These are phyloP conservation scores for Helenozyma rhizophorensis DNA, from an alignment of 805 yeast species.

Conservation along the genomic window DNA sequence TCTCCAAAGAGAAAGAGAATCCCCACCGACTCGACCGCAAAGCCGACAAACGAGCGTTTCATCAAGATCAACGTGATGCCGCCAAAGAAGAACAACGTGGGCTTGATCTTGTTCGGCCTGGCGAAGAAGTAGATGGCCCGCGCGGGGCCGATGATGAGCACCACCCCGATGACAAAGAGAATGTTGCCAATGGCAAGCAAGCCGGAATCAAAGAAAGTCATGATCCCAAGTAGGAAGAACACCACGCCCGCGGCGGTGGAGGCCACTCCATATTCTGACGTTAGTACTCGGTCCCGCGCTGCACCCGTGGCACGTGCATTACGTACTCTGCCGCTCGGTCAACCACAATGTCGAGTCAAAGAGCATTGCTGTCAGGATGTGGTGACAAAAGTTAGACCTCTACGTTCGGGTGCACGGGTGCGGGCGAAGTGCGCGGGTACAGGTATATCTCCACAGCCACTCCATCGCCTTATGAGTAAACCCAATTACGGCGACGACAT, in stretches of 20 bases:
- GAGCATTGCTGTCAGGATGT: constrained; percentile 7
- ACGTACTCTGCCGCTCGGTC: constrained; percentile 71
- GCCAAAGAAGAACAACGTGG: constrained; percentile 69
- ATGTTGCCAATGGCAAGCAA: constrained; percentile 86
- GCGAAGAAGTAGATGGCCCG: constrained; percentile 80
- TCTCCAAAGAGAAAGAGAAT: constrained; percentile 85
- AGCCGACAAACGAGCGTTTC: constrained; percentile 80
- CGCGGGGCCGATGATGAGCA: constrained; percentile 82
- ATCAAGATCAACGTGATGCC: constrained; percentile 75
- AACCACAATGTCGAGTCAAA: constrained; percentile 49
- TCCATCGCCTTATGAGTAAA: too few species aligned
- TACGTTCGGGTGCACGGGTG: background rate
- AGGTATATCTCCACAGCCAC: too few species aligned
- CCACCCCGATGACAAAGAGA: constrained; percentile 73
- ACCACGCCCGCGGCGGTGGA: constrained; percentile 82
- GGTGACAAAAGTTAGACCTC: too few species aligned
- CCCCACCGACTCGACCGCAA: constrained; percentile 82
- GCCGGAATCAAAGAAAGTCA: constrained; percentile 85
- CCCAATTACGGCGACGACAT: too few species aligned
- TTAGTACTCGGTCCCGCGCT: constrained; percentile 12
- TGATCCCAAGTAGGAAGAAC: constrained; percentile 74
- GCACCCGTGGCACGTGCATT: background rate
- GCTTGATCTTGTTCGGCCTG: constrained; percentile 82
- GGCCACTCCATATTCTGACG: constrained; percentile 82
- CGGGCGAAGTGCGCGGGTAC: too few species aligned